Base-by-base conservation (phyloP, 306 rosid species). In the Cucurbita moschata region DNA sequence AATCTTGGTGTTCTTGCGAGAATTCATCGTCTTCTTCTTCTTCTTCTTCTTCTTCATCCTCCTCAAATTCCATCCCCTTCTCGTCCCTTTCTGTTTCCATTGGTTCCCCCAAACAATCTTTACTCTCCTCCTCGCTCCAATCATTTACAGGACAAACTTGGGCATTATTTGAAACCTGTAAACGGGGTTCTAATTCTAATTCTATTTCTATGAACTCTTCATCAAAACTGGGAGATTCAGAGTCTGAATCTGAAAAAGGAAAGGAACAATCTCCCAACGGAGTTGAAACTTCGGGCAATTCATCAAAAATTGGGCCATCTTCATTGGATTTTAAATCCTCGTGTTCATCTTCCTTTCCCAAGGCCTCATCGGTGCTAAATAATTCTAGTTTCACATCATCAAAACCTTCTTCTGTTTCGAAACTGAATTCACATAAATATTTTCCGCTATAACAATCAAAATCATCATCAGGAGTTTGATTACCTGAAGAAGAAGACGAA, bases 1-100 rank as follows among this genome's bases (percentile, higher is more conserved):
- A 44, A 56, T 90, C 94, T 23, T 82, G 94, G 37, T 90, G 94
- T 75, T 92, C 96, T 88, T 87, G 78, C 57, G 72, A 77, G 30
- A 81, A 73, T 39, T 79, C 88, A 44, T 84, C 91, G 8, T 77
- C 39, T 23, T 78, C 77, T 11, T 81, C 83, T 10, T 83, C 88
- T 43, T 55, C 53, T 53, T 77, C 79, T 13, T 26, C 26, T 10
- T 83, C 88, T 30, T 30, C 2, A 6, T 50, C 2, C 16, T 49
- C 16, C 16, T 49, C n/a, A 11, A 73, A 77, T 30, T 67, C 77
- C 59, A 63, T n/a, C 76, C 64, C 38, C 5, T 49, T 70, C 37
- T 79, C 77, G 53, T 65, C 79, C 75, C 69, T 75, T 38, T 53
- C 73, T 37, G 18, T 56, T 78, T 79, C 84, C 73, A 1, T 5